Conservation (phyloP, 164 flowering plant genomes). For the Houttuynia cordata region DNA sequence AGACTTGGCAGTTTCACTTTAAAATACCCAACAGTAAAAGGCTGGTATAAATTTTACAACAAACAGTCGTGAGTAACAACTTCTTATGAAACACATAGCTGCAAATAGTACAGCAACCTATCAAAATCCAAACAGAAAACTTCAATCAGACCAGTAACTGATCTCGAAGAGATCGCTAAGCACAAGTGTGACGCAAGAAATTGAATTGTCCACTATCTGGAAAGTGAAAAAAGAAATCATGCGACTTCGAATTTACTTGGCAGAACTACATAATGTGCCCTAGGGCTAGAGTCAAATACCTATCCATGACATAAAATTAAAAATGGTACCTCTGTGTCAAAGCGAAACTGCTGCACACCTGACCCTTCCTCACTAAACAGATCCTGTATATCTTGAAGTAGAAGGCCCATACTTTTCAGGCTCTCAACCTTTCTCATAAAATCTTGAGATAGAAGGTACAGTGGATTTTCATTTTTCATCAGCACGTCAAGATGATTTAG, state of each 20-base stretch:
- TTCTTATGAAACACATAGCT: too few species aligned
- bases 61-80: too few species aligned
- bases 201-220: too few species aligned
- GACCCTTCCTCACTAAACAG: slow-evolving; percentile 18
- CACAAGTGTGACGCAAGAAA: too few species aligned
- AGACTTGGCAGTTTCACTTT: too few species aligned
- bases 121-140: too few species aligned
- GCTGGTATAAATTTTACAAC: too few species aligned
- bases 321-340: slow-evolving; percentile 43
- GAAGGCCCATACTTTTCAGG: slow-evolving; percentile 39
- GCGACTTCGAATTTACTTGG: background rate
- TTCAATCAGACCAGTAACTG: too few species aligned
- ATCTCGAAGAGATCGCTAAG: too few species aligned
- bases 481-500: slow-evolving; percentile 39
- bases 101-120: too few species aligned
- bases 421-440: slow-evolving; percentile 39
- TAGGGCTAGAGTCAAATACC: background rate
- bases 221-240: too few species aligned
- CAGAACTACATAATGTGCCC: background rate
- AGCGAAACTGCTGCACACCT: slow-evolving; percentile 15
- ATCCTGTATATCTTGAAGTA: slow-evolving; percentile 31
- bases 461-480: slow-evolving; percentile 34
- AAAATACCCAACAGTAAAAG: too few species aligned
- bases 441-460: slow-evolving; percentile 24
- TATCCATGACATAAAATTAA: background rate